Conservation (phyloP, 108 stramenopile genomes). For the Aurantiochytrium sp. region DNA sequence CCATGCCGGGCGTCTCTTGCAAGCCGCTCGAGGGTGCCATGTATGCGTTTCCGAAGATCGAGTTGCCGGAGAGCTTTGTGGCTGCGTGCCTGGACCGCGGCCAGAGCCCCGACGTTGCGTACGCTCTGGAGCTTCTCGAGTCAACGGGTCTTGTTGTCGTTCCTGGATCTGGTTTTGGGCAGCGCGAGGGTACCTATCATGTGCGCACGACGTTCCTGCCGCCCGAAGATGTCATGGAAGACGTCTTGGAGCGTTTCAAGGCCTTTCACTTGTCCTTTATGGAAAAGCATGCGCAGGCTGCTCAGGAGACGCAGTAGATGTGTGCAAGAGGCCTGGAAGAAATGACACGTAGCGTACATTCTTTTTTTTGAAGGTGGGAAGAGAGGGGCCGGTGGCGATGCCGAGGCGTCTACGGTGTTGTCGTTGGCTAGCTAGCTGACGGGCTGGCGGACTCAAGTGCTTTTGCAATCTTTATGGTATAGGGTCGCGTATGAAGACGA, state of each 20-base stretch:
- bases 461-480: no score
- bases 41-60: slow-evolving; percentile 85
- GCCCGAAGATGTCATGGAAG: slow-evolving; percentile 63
- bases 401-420: no score
- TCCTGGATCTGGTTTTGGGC: slow-evolving; percentile 90
- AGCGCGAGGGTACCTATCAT: slow-evolving; percentile 77
- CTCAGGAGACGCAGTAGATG: neutral
- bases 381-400: no score
- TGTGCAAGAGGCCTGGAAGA: neutral
- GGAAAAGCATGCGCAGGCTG: slow-evolving; percentile 47
- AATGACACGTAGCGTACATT: neutral
- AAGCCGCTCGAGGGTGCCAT: slow-evolving; percentile 83
- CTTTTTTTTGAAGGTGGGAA: no score
- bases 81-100: slow-evolving; percentile 58
- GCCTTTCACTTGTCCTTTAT: slow-evolving; percentile 74
- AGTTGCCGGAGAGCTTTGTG: slow-evolving; percentile 69
- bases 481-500: no score
- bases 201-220: slow-evolving; percentile 95
- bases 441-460: no score
- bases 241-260: slow-evolving; percentile 61
- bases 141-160: slow-evolving; percentile 86
- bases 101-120: slow-evolving; percentile 76
- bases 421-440: no score
- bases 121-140: slow-evolving; percentile 79
- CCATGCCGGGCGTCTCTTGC: slow-evolving; percentile 79